Percentiles rank a stretch among this genome's conserved stretches.
Evolutionary conservation across 805 yeast genomes (phyloP).

Genomic region (Schwanniomyces yamadae): DNA sequence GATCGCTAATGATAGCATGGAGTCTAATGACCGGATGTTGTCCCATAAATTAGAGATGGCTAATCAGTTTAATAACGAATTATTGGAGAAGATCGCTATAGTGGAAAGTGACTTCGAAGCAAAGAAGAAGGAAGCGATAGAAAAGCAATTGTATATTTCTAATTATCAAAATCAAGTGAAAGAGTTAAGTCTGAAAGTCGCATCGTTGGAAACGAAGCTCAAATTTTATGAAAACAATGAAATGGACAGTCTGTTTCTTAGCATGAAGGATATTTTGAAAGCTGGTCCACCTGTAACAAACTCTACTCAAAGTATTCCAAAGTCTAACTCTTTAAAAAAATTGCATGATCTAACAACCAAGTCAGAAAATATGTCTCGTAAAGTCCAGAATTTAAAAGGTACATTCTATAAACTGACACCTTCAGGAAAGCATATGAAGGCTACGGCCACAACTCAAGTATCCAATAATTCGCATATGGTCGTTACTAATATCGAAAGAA

Average conservation of each 20-base stretch:
- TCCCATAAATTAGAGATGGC: slow-evolving; percentile 31
- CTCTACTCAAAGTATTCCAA: slow-evolving; percentile 9
- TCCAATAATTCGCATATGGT: slow-evolving; percentile 4
- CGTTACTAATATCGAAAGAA: not conserved
- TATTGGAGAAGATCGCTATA: slow-evolving; percentile 41
- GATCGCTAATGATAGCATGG: slow-evolving; percentile 43
- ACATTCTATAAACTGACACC: slow-evolving; percentile 5
- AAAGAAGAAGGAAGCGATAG: slow-evolving; percentile 22
- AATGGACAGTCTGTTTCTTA: slow-evolving; percentile 20
- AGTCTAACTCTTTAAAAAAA: slow-evolving; percentile 30
- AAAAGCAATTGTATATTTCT: slow-evolving; percentile 25
- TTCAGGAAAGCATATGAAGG: slow-evolving; percentile 2
- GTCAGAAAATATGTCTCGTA: slow-evolving; percentile 9
- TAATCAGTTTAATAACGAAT: slow-evolving; percentile 40
- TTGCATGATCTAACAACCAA: slow-evolving; percentile 29
- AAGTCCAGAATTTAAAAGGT: slow-evolving; percentile 9
- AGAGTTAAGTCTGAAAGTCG: slow-evolving; percentile 13
- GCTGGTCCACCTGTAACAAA: slow-evolving; percentile 24
- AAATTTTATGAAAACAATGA: slow-evolving; percentile 6
- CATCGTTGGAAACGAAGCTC: slow-evolving; percentile 2
- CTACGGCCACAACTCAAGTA: slow-evolving; percentile 5
- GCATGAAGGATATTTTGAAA: slow-evolving; percentile 23
- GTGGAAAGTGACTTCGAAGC: slow-evolving; percentile 41
- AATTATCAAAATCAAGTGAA: slow-evolving; percentile 31
- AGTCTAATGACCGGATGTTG: slow-evolving; percentile 35